Evolutionary conservation across 495 filamentous ascomycete species (phyloP).

Genomic region (Aspergillus conjunctus): DNA sequence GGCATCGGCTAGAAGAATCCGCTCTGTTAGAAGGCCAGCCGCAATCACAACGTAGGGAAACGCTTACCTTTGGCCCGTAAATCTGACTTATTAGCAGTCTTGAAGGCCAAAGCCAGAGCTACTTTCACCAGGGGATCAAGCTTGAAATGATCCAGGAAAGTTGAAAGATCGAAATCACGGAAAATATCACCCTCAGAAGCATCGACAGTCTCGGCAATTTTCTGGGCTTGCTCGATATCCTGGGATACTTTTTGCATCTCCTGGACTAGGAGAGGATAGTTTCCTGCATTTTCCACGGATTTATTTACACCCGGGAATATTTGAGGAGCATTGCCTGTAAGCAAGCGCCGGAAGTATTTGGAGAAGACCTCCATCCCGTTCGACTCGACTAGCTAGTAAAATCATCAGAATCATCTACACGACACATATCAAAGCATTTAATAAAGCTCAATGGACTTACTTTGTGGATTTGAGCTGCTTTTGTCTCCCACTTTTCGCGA

Average conservation of each 20-base stretch:
- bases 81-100: conserved; percentile 73
- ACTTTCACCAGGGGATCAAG: conserved; percentile 85
- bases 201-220: conserved; percentile 92
- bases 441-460: conserved; percentile 50
- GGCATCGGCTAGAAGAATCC: conserved; percentile 66
- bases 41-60: conserved; percentile 1
- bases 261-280: conserved; percentile 75
- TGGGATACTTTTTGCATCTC: conserved; percentile 83
- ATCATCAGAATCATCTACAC: conserved; percentile 21
- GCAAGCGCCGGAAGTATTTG: conserved; percentile 87
- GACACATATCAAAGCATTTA: not conserved
- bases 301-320: conserved; percentile 79
- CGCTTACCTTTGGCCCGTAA: conserved; percentile 82
- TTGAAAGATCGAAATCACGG: conserved; percentile 88
- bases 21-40: conserved; percentile 28
- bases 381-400: conserved; percentile 77
- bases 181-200: conserved; percentile 85
- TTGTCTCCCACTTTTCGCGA: conserved; percentile 89
- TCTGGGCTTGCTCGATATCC: conserved; percentile 78
- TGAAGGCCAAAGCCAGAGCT: conserved; percentile 86
- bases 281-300: conserved; percentile 70
- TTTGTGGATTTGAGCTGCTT: conserved; percentile 87
- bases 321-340: conserved; percentile 79
- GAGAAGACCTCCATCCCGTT: conserved; percentile 96
- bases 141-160: conserved; percentile 92